Conservation (phyloP, 768 basidiomycete species). For the Suillus fuscotomentosus region DNA sequence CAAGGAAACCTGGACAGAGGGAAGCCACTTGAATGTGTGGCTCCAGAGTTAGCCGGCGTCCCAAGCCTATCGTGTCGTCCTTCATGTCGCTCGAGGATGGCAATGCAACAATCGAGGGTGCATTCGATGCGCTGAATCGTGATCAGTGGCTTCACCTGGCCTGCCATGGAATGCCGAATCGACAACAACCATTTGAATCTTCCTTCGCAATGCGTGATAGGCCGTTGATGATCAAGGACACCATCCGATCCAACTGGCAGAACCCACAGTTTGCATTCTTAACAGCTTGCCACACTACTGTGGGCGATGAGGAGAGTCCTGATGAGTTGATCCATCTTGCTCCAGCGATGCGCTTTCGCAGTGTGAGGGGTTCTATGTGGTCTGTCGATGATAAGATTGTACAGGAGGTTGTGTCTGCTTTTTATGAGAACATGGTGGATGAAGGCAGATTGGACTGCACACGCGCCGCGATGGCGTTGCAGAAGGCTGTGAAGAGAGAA, state of each 20-base stretch:
- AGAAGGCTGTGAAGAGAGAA: slow-evolving; percentile 31
- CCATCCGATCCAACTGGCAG: slow-evolving; percentile 9
- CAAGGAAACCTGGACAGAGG: too few relatives aligned
- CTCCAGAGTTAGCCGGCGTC: too few relatives aligned
- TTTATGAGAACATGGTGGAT: neutral
- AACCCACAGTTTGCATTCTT: slow-evolving; percentile 19
- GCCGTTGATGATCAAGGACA: neutral
- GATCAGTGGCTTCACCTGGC: slow-evolving; percentile 12
- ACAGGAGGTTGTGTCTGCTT: neutral
- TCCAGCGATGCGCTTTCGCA: neutral
- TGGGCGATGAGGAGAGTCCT: slow-evolving; percentile 12
- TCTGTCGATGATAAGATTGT: neutral
- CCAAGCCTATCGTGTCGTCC: too few relatives aligned
- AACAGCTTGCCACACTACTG: slow-evolving; percentile 24
- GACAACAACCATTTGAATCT: slow-evolving; percentile 13
- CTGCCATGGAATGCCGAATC: slow-evolving; percentile 17
- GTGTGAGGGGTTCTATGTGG: neutral
- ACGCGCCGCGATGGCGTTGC: neutral
- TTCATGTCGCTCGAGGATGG: too few relatives aligned
- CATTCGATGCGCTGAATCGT: too few relatives aligned
- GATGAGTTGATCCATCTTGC: slow-evolving; percentile 16
- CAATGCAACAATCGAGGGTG: too few relatives aligned
- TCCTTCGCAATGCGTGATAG: slow-evolving; percentile 12
- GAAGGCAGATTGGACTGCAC: neutral
- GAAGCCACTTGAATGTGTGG: too few relatives aligned